A percentile compares a stretch with the other conserved stretches of the same genome.
These are phyloP conservation scores for Priceomyces fermenticarens DNA, from an alignment of 805 yeast genomes.

Conservation along the genomic window DNA sequence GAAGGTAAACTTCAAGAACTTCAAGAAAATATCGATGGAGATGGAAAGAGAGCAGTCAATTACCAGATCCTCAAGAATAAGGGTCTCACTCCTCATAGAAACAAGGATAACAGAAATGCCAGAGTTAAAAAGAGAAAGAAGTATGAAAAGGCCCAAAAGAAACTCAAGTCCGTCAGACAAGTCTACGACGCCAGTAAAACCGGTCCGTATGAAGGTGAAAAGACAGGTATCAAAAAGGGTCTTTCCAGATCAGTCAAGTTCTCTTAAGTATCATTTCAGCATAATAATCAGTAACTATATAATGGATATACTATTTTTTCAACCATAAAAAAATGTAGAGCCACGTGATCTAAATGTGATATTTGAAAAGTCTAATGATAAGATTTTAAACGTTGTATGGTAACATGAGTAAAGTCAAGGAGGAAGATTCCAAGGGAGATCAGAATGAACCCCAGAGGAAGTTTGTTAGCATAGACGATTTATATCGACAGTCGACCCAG, in stretches of 20 bases:
- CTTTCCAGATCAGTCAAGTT: conserved; percentile 84
- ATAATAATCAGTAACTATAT: not conserved
- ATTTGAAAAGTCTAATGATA: too few species aligned
- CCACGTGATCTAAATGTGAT: conserved; percentile 3
- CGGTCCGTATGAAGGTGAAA: conserved; percentile 85
- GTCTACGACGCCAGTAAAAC: conserved; percentile 74
- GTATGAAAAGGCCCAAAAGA: conserved; percentile 93
- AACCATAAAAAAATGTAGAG: conserved; percentile 1
- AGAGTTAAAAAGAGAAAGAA: conserved; percentile 98
- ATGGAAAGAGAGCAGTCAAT: conserved; percentile 92
- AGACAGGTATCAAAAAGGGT: conserved; percentile 96
- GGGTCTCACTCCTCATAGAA: conserved; percentile 90
- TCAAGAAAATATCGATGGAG: conserved; percentile 61
- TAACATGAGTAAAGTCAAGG: not conserved
- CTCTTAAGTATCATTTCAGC: conserved; percentile 18
- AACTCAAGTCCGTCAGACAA: conserved; percentile 83
- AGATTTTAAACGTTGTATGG: too few species aligned
- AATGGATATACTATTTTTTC: too few species aligned
- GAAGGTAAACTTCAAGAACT: conserved; percentile 80
- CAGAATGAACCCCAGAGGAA: not conserved
- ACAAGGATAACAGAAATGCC: conserved; percentile 91
- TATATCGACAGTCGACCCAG: conserved; percentile 85
- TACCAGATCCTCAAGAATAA: conserved; percentile 94
- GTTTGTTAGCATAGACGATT: conserved; percentile 69
- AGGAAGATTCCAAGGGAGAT: not conserved